phyloP scores from a whole-genome alignment of 768 basidiomycete genomes.

The Lepiota brunneoincarnata region DNA sequence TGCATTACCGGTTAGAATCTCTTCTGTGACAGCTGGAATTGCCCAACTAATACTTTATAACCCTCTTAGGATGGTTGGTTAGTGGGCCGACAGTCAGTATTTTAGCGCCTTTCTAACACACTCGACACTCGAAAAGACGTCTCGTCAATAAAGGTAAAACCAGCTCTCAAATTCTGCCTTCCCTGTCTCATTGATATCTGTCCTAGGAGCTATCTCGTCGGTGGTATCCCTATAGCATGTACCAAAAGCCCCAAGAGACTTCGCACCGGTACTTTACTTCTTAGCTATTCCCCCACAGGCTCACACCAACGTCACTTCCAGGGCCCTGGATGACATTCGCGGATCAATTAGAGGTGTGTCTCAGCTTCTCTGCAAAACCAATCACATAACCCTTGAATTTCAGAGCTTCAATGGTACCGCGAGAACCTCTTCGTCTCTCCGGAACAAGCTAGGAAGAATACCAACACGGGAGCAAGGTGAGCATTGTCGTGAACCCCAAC shows the following conservation, averaged over 20 bases:
- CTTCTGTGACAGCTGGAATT: background rate
- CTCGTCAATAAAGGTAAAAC: conserved; percentile 71
- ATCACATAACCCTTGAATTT: background rate
- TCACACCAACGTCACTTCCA: conserved; percentile 23
- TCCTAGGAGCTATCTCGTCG: conserved; percentile 67
- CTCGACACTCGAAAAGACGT: conserved; percentile 53
- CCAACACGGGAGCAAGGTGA: background rate
- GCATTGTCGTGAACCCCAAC: too few species aligned
- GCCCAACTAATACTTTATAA: background rate
- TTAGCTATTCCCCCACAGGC: background rate
- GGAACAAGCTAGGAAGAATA: background rate
- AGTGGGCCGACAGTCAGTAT: conserved; percentile 24
- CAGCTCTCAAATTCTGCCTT: background rate
- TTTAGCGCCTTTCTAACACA: conserved; percentile 1
- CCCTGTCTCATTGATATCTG: background rate
- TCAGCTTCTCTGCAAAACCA: background rate
- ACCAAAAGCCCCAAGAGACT: conserved; percentile 30
- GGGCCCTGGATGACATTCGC: conserved; percentile 81
- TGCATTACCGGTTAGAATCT: conserved; percentile 68
- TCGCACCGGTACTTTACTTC: conserved; percentile 53
- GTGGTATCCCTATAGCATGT: conserved; percentile 54
- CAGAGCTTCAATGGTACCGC: conserved; percentile 81
- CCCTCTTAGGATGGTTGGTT: conserved; percentile 62
- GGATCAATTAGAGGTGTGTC: conserved; percentile 66
- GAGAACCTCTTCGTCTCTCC: conserved; percentile 61